Evolutionary conservation across 2,329 filamentous ascomycete genomes (phyloP), one percentile per base, ranked within the genome.

Genomic region (Alternaria arborescens): DNA sequence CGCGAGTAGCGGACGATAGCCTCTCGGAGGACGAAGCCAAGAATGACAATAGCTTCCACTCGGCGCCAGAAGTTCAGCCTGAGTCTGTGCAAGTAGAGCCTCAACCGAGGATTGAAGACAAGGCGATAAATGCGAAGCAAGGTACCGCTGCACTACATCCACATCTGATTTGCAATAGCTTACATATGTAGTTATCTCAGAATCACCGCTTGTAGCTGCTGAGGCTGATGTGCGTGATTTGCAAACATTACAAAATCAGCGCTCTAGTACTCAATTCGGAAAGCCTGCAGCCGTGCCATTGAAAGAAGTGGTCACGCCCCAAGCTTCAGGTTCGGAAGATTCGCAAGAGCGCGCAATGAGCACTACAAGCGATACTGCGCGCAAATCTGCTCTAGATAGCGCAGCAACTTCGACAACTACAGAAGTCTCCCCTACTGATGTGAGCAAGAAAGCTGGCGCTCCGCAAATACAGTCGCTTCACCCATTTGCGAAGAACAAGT

Each of bases 391-490:
- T 30, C n/a, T 24, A 43, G 40, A 30, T 8, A 20, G 36, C 6
- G 34, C 8, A 41, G 18, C 20, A 11, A 52, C 30, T 22, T 34
- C 30, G 6, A 24, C 54, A 41, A 16, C 55, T 40, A 30, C 32
- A 18, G 41, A 48, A 46, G 16, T 36, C 8, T 16, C 47, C 24
- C 41, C 51, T 8, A 18, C 28, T 10, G 64, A 64, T 2, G 20
- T 54, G 4, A 47, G 22, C 5, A 73, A 71, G 58, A 75, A 73
- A 44, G 38, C 44, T 22, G 70, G 71, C 12, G 62, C 67, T 18
- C 69, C 71, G 36, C 70, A 73, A 42, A 71, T 74, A 1, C 66
- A 75, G 42, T 77, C 74, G 5, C 64, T 77, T 8, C 64, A 67
- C 34, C 71, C 71, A 1, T 77, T 73, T 18, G 72, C 71, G 3